phyloP scores from a whole-genome alignment of 2,329 filamentous ascomycete genomes.

The Colletotrichum sp. region DNA sequence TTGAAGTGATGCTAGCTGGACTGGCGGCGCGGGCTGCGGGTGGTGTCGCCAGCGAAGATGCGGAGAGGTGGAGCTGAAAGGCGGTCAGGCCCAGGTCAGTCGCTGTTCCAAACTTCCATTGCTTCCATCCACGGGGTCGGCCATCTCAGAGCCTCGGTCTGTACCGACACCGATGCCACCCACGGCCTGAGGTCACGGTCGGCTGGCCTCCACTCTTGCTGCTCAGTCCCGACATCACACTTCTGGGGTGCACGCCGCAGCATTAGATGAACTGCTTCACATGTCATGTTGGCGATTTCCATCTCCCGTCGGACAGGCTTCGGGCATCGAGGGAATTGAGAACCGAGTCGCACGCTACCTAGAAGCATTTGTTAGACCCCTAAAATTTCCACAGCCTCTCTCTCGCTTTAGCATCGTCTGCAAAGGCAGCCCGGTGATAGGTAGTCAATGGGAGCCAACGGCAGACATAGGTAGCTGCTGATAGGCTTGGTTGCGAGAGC shows the following conservation, averaged over 20 bases:
- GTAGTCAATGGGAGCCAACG: background rate
- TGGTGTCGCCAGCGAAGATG: background rate
- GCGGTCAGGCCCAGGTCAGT: conserved; percentile 12
- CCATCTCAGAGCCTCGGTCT: background rate
- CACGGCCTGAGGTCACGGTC: background rate
- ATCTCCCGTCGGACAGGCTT: background rate
- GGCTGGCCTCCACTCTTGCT: background rate
- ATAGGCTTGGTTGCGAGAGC: conserved; percentile 9
- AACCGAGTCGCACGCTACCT: background rate
- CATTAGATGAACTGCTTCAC: background rate
- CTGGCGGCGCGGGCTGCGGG: background rate
- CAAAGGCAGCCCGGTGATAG: background rate
- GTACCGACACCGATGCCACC: background rate
- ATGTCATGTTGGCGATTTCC: background rate
- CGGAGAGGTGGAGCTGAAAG: conserved; percentile 10
- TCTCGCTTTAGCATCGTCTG: background rate
- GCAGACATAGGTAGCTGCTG: background rate
- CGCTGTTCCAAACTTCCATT: background rate
- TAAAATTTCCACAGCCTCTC: background rate
- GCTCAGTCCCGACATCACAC: background rate
- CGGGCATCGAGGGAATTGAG: background rate
- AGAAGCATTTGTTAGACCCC: background rate
- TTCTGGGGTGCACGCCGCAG: background rate
- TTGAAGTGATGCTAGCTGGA: background rate
- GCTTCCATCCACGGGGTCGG: background rate